Conservation (phyloP, 1,284 basidiomycete species). For the Meira miltonrushii region DNA sequence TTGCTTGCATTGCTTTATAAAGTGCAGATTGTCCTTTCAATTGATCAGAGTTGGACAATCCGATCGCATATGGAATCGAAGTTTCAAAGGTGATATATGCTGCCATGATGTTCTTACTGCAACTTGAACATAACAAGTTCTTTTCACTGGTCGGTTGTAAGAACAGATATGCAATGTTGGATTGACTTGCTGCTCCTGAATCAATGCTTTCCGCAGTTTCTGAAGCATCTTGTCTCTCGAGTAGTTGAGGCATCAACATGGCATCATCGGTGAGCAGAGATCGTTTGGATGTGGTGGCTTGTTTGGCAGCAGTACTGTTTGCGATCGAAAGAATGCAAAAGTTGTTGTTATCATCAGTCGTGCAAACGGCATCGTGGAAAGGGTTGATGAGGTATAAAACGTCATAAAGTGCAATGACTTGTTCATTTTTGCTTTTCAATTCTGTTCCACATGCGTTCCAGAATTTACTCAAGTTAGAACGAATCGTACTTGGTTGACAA, state of each 20-base stretch:
- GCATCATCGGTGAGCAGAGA: slow-evolving; percentile 1
- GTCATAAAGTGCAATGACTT: slow-evolving; percentile 35
- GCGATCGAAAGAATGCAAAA: slow-evolving; percentile 27
- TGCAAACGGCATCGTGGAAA: slow-evolving; percentile 38
- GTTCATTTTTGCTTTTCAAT: slow-evolving; percentile 23
- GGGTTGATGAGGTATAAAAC: slow-evolving; percentile 44
- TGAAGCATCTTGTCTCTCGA: not conserved
- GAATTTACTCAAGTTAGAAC: slow-evolving; percentile 28
- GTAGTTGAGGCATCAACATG: not conserved
- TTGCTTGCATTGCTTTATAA: slow-evolving; percentile 31
- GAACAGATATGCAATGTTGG: slow-evolving; percentile 46
- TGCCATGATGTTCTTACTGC: slow-evolving; percentile 38
- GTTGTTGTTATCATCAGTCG: slow-evolving; percentile 26
- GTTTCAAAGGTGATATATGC: slow-evolving; percentile 44
- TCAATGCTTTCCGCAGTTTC: slow-evolving; percentile 6
- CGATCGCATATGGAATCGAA: slow-evolving; percentile 44
- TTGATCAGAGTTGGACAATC: slow-evolving; percentile 27
- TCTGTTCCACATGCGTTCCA: slow-evolving; percentile 34
- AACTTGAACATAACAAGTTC: slow-evolving; percentile 38
- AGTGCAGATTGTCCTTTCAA: slow-evolving; percentile 35
- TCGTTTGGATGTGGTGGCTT: slow-evolving; percentile 1
- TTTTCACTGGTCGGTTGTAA: slow-evolving; percentile 28
- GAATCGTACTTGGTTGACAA: slow-evolving; percentile 32
- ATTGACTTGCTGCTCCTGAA: not conserved
- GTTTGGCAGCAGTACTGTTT: slow-evolving; percentile 4